These are phyloP conservation scores for Gossypium arboreum DNA, from an alignment of 345 rosid species.

Conservation along the genomic window DNA sequence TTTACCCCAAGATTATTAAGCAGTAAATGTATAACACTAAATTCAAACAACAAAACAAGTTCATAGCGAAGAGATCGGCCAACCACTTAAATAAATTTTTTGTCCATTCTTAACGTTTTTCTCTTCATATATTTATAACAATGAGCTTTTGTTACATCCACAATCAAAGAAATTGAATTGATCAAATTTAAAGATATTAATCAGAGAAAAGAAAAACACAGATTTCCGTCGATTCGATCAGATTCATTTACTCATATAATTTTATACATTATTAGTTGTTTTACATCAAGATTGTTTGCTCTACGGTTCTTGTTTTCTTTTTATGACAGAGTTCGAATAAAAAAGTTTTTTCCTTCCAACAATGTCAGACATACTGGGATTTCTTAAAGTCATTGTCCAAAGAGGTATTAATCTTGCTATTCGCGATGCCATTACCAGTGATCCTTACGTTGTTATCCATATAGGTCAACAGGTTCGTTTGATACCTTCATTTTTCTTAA, in stretches of 20 bases:
- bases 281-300: too few species aligned
- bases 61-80: not conserved
- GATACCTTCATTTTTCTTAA: not conserved
- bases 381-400: constrained; percentile 38
- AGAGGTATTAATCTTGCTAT: constrained; percentile 46
- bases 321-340: not conserved
- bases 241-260: not conserved
- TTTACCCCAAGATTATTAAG: too few species aligned
- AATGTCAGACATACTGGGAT: constrained; percentile 39
- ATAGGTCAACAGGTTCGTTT: constrained; percentile 38
- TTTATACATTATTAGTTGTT: too few species aligned
- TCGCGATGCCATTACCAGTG: constrained; percentile 43
- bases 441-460: constrained; percentile 48
- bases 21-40: too few species aligned
- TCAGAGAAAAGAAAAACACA: not conserved
- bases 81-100: not conserved
- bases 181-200: not conserved
- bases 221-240: not conserved
- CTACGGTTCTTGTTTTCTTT: not conserved
- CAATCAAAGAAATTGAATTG: not conserved
- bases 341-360: not conserved
- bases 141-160: too few species aligned
- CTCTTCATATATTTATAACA: not conserved
- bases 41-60: not conserved
- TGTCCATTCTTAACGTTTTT: too few species aligned